Evolutionary conservation across 345 rosid species (phyloP).

Genomic region (Ceriops tagal): DNA sequence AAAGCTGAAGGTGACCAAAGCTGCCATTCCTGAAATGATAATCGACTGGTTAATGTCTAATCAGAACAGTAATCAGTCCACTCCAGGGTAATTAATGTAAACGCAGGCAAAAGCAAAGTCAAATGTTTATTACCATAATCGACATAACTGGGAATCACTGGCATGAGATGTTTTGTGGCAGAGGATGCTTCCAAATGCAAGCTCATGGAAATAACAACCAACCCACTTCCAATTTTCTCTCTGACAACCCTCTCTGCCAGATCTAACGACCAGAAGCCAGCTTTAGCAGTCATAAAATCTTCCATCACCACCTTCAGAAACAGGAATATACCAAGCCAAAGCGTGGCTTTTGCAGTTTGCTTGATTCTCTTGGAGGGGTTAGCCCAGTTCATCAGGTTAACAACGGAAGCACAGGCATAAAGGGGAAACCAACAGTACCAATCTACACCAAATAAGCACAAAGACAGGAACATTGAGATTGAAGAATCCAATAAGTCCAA

Average conservation of each 20-base stretch:
- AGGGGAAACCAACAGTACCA: conserved; percentile 88
- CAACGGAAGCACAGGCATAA: conserved; percentile 52
- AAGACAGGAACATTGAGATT: background rate
- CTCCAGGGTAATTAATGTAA: background rate
- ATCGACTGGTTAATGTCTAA: background rate
- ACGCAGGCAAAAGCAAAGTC: background rate
- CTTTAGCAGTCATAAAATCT: conserved; percentile 26
- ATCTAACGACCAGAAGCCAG: conserved; percentile 60
- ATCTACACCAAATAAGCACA: conserved; percentile 34
- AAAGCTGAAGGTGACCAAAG: conserved; percentile 44
- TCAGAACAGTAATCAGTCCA: background rate
- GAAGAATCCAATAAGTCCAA: background rate
- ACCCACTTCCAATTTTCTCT: conserved; percentile 76
- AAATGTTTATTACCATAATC: background rate
- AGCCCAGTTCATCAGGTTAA: conserved; percentile 43
- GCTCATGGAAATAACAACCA: conserved; percentile 63
- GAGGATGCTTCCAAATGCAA: conserved; percentile 46
- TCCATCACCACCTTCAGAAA: conserved; percentile 53
- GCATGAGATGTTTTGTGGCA: background rate
- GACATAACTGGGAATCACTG: conserved; percentile 7
- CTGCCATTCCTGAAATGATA: conserved; percentile 43
- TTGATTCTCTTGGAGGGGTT: conserved; percentile 19
- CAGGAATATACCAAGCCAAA: conserved; percentile 43
- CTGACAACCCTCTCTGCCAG: conserved; percentile 61
- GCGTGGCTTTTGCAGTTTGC: conserved; percentile 28